Evolutionary conservation across 208 protist species (phyloP).

Genomic region (Leishmania tarentolae): DNA sequence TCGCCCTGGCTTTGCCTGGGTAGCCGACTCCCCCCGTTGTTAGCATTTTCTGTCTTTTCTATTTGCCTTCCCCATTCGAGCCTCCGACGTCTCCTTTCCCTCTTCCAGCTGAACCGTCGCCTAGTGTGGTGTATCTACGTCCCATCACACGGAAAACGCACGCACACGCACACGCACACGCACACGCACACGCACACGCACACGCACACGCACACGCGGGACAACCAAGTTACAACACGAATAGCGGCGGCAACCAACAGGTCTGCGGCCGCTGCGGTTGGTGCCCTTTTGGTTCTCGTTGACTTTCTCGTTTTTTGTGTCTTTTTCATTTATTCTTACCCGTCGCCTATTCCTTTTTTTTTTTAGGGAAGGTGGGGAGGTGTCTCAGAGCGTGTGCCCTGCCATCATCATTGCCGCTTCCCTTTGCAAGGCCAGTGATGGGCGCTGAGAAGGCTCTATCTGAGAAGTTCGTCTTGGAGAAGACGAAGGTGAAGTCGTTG

Average conservation of each 20-base stretch:
- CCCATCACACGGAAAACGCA: neutral
- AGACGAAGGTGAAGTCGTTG: slow-evolving; percentile 80
- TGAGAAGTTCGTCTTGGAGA: slow-evolving; percentile 82
- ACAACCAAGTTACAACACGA: neutral
- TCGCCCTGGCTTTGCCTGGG: neutral
- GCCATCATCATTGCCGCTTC: neutral
- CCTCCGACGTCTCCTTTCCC: neutral
- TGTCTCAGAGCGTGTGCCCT: neutral
- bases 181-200: neutral
- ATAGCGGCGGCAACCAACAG: neutral
- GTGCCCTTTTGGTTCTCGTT: neutral
- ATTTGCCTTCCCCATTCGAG: neutral
- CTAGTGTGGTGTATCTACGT: neutral
- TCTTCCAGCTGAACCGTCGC: neutral
- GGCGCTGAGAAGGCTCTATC: slow-evolving; percentile 49
- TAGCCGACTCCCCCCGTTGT: neutral
- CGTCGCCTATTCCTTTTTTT: neutral
- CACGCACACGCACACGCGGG: neutral
- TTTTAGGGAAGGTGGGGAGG: too few relatives aligned
- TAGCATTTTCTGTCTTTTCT: neutral
- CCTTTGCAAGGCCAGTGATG: slow-evolving; percentile 5
- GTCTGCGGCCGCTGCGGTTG: neutral
- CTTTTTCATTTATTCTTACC: neutral
- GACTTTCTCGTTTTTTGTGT: neutral
- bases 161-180: neutral